Percentiles rank a stretch among this genome's conserved stretches.
Conservation (phyloP, 805 yeast species). For the Hanseniaspora occidentalis region DNA sequence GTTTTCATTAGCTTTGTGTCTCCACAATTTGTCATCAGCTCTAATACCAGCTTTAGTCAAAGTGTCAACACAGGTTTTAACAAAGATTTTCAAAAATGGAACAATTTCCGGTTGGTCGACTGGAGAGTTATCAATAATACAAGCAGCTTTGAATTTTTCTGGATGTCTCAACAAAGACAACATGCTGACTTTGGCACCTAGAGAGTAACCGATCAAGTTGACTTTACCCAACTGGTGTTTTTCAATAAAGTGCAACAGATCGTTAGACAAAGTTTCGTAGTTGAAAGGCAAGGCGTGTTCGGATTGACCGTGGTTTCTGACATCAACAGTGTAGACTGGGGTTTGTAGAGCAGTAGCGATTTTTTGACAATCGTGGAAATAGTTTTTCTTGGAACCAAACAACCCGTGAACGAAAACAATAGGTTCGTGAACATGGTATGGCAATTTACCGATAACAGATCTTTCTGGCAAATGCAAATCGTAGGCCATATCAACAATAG, state of each 20-base stretch:
- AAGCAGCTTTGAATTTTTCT: constrained; percentile 25
- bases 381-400: constrained; percentile 34
- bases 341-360: constrained; percentile 23
- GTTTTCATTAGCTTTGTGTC: constrained; percentile 14
- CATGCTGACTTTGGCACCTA: constrained; percentile 44
- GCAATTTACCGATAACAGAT: constrained; percentile 14
- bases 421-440: constrained; percentile 19
- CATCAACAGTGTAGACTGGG: constrained; percentile 30
- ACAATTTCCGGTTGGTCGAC: constrained; percentile 25
- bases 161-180: constrained; percentile 29
- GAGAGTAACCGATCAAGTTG: constrained; percentile 33
- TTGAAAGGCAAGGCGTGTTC: constrained; percentile 31
- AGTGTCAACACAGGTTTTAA: constrained; percentile 26
- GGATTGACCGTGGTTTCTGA: constrained; percentile 37
- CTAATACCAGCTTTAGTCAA: constrained; percentile 11
- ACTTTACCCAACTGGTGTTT: constrained; percentile 19
- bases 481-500: constrained; percentile 18
- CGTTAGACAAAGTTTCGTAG: constrained; percentile 30
- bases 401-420: constrained; percentile 36
- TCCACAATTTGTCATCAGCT: constrained; percentile 20
- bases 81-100: constrained; percentile 23
- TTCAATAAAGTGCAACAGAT: constrained; percentile 27
- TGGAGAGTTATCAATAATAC: constrained; percentile 39
- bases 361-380: constrained; percentile 25
- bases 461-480: constrained; percentile 18